Base-by-base conservation (phyloP, 2,329 filamentous ascomycete species). In the Endoconidiophora laricicola region DNA sequence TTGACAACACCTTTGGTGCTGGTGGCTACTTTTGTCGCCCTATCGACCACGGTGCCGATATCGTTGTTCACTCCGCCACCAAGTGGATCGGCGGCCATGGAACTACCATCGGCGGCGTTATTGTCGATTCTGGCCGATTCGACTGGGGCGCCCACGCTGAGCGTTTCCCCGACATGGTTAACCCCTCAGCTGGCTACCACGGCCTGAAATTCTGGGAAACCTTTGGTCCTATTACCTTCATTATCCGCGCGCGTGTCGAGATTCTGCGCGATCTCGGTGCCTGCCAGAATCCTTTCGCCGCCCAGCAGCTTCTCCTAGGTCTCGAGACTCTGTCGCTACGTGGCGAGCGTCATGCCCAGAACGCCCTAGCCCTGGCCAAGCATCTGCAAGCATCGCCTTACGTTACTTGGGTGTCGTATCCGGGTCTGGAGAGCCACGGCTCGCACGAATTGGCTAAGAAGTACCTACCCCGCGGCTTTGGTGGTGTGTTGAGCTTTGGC, bases 1-100 rank as follows among this genome's bases (percentile, higher is more conserved):
- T 90, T 45, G 88, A 95, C 69, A 95, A 95, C 71, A 95, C 88
- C 6, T 95, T 95, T 59, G 90, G 88, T 44, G 88, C 88, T 10
- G 88, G 88, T 53, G 88, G 90, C 46, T 95, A 85, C 72, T 93
- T 86, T 63, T 71, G 81, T 57, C 79, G 83, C 5, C 88, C 88
- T 39, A 90, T 95, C 59, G 81, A 88, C 22, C 83, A 94, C 64
- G 88, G 88, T 50, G 88, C 85, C 55, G 88, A 95, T 62, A 94
- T 95, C 54, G 82, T 95, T 48, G 85, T 94, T 22, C 87, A 95
- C 72, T 91, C 84, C 38, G 87, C 87, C 9, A 94, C 88, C 52
- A 95, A 95, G 67, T 95, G 88, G 88, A 95, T 96, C 55, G 88
- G 88, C 52, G 88, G 88, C 40, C 90, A 96, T 65, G 90, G 88